A percentile compares a stretch with the other conserved stretches of the same genome.
phyloP scores from a whole-genome alignment of 495 filamentous ascomycete genomes.

The Lentithecium fluviatile region DNA sequence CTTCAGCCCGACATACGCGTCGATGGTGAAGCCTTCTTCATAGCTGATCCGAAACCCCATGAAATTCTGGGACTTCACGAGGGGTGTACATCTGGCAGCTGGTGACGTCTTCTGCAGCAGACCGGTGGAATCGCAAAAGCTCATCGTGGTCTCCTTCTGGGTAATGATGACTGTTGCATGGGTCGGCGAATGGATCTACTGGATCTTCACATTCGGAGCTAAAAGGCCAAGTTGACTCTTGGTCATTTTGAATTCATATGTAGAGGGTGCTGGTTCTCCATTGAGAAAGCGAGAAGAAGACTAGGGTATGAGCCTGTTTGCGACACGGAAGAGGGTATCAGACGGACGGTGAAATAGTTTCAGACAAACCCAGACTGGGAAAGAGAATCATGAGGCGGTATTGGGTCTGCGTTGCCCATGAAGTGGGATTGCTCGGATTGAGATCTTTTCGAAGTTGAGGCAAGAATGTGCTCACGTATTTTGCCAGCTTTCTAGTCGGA shows the following conservation, averaged over 20 bases:
- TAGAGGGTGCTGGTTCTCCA: slow-evolving; percentile 12
- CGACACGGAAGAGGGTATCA: slow-evolving; percentile 10
- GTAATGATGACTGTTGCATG: not conserved
- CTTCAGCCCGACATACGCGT: not conserved
- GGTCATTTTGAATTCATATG: slow-evolving; percentile 9
- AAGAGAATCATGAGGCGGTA: no score
- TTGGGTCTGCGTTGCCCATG: no score
- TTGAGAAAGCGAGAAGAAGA: slow-evolving; percentile 19
- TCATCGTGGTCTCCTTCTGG: slow-evolving; percentile 6
- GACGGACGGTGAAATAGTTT: slow-evolving; percentile 14
- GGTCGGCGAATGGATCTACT: slow-evolving; percentile 2
- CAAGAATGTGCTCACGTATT: no score
- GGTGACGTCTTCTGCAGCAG: not conserved
- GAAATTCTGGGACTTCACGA: slow-evolving; percentile 12
- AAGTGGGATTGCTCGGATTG: no score
- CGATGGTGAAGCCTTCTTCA: slow-evolving; percentile 26
- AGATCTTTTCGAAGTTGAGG: no score
- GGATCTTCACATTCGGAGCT: not conserved
- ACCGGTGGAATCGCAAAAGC: not conserved
- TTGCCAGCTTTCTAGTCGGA: no score
- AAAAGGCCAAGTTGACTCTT: not conserved
- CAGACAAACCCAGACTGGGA: not conserved
- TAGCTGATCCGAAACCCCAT: slow-evolving; percentile 14
- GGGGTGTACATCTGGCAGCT: not conserved
- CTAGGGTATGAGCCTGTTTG: slow-evolving; percentile 20